Conservation (phyloP, 352 stramenopile species). For the Aphanomyces stellatus region DNA sequence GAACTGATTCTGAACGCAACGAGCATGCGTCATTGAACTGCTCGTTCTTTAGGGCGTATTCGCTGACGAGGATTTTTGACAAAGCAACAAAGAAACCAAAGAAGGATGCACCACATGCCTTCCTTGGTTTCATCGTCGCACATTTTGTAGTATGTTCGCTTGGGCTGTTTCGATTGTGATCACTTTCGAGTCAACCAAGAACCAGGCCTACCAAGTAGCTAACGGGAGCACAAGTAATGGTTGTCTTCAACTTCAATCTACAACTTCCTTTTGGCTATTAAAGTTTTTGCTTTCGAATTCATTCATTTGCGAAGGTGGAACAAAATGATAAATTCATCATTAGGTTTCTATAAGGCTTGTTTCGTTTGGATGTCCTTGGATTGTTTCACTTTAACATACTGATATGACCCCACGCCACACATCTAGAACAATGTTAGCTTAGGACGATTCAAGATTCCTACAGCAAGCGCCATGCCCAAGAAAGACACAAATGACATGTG, state of each 20-base stretch:
- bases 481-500: constrained; percentile 59
- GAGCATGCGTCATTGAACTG: no score
- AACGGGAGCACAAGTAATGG: not conserved
- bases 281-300: not conserved
- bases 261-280: not conserved
- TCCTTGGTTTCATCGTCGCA: no score
- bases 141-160: no score
- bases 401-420: constrained; percentile 62
- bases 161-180: no score
- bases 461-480: constrained; percentile 60
- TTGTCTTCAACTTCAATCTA: not conserved
- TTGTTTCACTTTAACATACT: constrained; percentile 58
- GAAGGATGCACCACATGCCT: no score
- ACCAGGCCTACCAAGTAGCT: not conserved
- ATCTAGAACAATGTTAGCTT: constrained; percentile 22
- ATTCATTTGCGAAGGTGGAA: not conserved
- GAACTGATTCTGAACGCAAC: no score
- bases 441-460: not conserved
- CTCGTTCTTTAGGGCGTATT: no score
- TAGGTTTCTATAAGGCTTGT: not conserved
- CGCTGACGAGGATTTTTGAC: no score
- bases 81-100: no score
- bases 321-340: no score
- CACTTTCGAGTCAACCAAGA: no score
- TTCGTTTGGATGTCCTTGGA: constrained; percentile 16